phyloP scores from a whole-genome alignment of 1,284 basidiomycete genomes.

The Mrakiaceae sp. region DNA sequence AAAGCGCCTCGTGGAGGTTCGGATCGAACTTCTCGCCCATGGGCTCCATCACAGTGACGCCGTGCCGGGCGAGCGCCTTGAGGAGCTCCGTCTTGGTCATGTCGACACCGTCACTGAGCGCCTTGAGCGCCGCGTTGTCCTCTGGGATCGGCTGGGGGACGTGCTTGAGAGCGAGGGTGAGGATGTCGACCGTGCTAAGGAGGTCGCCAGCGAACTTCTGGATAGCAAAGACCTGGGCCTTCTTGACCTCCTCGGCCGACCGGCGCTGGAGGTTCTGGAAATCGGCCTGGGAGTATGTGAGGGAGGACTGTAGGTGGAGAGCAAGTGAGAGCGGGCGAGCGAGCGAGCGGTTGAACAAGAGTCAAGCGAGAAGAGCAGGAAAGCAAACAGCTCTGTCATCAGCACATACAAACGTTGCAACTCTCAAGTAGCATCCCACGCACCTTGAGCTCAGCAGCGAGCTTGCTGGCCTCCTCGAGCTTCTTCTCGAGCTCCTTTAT shows the following conservation, averaged over 20 bases:
- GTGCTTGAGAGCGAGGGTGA: constrained; percentile 70
- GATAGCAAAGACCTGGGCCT: constrained; percentile 87
- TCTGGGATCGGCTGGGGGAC: constrained; percentile 49
- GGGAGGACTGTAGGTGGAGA: constrained; percentile 48
- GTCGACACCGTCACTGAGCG: constrained; percentile 75
- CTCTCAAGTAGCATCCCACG: constrained; percentile 28
- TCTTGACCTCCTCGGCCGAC: constrained; percentile 77
- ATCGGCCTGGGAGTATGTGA: constrained; percentile 84
- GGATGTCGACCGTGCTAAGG: constrained; percentile 83
- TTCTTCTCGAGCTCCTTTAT: constrained; percentile 49
- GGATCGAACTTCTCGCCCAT: constrained; percentile 89
- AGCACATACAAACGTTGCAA: background rate
- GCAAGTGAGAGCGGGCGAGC: background rate
- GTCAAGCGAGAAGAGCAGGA: background rate
- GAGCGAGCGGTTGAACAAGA: background rate
- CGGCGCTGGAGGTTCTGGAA: constrained; percentile 90
- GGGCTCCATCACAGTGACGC: constrained; percentile 83
- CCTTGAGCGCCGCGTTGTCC: constrained; percentile 48
- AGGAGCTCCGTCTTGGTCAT: constrained; percentile 83
- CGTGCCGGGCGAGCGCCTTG: constrained; percentile 81
- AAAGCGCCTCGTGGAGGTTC: constrained; percentile 87
- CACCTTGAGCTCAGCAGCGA: constrained; percentile 62
- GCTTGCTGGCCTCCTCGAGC: constrained; percentile 59
- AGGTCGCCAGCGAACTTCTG: constrained; percentile 80
- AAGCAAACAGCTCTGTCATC: background rate